Conservation (phyloP, 495 filamentous ascomycete genomes). For the Cudoniella acicularis region DNA sequence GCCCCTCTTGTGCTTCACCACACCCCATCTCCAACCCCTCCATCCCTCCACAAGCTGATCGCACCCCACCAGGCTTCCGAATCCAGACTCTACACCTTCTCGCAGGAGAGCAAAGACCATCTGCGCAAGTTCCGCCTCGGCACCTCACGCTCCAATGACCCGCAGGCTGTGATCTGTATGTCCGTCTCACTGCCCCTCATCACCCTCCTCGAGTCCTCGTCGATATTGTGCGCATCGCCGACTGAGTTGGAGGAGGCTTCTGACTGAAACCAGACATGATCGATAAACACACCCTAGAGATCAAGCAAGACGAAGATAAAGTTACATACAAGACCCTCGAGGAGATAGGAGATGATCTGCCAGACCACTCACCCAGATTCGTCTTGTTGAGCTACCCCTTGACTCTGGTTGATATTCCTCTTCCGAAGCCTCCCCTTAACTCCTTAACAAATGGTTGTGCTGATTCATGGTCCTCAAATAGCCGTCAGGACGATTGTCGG, state of each 20-base stretch:
- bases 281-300: conserved; percentile 82
- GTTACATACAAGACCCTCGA: conserved; percentile 74
- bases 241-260: background rate
- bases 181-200: conserved; percentile 31
- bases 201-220: background rate
- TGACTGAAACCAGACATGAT: conserved; percentile 60
- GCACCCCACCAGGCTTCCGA: conserved; percentile 62
- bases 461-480: too few species aligned
- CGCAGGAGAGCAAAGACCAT: conserved; percentile 76
- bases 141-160: conserved; percentile 81
- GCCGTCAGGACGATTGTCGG: conserved; percentile 35
- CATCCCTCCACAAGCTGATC: background rate
- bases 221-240: too few species aligned
- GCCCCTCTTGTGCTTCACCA: background rate
- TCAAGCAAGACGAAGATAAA: conserved; percentile 67
- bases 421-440: background rate
- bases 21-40: conserved; percentile 12
- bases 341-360: conserved; percentile 80
- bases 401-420: conserved; percentile 54
- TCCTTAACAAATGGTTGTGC: background rate
- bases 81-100: conserved; percentile 89
- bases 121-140: conserved; percentile 89
- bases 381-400: conserved; percentile 86
- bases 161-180: conserved; percentile 93
- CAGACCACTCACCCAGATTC: conserved; percentile 87